These are phyloP conservation scores for Alternaria panax DNA, from an alignment of 2,329 filamentous ascomycete genomes.

Conservation along the genomic window DNA sequence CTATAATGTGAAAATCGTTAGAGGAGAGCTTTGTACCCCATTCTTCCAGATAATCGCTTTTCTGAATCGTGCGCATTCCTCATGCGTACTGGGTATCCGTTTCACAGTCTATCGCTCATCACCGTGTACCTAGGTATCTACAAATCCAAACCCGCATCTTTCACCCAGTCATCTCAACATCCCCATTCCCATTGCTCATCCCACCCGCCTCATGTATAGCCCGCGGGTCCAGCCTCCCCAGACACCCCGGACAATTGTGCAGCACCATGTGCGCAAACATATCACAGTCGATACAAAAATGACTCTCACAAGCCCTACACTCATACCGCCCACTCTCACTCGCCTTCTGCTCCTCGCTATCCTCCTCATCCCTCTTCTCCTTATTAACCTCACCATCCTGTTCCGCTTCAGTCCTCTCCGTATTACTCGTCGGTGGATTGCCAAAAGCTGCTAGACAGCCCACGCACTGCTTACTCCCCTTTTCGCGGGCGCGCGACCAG, in stretches of 20 bases:
- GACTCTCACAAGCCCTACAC: slow-evolving; percentile 83
- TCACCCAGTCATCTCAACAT: slow-evolving; percentile 40
- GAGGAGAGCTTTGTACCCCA: background rate
- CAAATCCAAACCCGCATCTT: background rate
- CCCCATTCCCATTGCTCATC: slow-evolving; percentile 29
- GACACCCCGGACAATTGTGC: slow-evolving; percentile 95
- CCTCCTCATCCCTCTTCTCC: slow-evolving; percentile 33
- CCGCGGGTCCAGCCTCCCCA: slow-evolving; percentile 50
- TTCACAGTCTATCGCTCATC: background rate
- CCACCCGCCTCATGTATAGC: slow-evolving; percentile 14
- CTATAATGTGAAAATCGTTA: background rate
- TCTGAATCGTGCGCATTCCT: background rate
- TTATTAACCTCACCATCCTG: slow-evolving; percentile 22
- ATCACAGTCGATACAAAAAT: slow-evolving; percentile 99
- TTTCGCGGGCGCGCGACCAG: slow-evolving; percentile 72
- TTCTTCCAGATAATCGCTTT: too few relatives aligned
- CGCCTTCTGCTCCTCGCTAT: slow-evolving; percentile 54
- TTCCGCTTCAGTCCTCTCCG: slow-evolving; percentile 18
- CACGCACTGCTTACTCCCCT: slow-evolving; percentile 68
- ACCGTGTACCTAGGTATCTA: background rate
- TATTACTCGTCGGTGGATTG: slow-evolving; percentile 24
- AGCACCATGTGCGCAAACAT: slow-evolving; percentile 92
- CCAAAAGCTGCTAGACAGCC: slow-evolving; percentile 81
- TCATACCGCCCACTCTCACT: slow-evolving; percentile 89
- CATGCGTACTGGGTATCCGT: background rate